Percentiles rank a stretch among this genome's conserved stretches.
phyloP scores from a whole-genome alignment of 2,329 filamentous ascomycete species.

The Xylariaceae sp. region DNA sequence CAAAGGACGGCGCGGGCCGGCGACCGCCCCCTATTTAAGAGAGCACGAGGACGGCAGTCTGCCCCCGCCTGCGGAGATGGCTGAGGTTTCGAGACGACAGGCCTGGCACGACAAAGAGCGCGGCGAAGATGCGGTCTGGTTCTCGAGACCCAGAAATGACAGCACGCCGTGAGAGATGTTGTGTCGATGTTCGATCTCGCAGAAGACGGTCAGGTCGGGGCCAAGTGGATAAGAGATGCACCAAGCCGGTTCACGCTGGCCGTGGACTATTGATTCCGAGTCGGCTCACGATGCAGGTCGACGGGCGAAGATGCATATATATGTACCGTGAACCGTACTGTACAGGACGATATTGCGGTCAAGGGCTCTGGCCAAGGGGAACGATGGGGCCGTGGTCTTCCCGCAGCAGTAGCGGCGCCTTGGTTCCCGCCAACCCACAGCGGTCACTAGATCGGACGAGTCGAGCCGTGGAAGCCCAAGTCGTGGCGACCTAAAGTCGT shows the following conservation, averaged over 20 bases:
- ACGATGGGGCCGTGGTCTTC: constrained; percentile 5
- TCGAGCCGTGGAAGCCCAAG: constrained; percentile 1
- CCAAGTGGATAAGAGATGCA: constrained; percentile 14
- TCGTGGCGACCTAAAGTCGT: background rate
- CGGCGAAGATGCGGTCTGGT: constrained; percentile 15
- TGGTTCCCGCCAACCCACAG: background rate
- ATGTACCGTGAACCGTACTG: no score
- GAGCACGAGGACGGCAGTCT: no score
- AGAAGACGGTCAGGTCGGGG: constrained; percentile 6
- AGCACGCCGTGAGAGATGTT: constrained; percentile 6
- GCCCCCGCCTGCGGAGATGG: no score
- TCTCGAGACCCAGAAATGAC: background rate
- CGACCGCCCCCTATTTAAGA: no score
- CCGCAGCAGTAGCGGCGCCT: background rate
- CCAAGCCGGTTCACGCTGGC: no score
- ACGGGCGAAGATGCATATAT: no score
- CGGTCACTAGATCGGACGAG: constrained; percentile 3
- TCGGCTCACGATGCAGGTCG: no score
- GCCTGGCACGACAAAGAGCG: no score
- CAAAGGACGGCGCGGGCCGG: no score
- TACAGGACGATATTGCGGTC: no score
- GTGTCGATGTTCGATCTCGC: constrained; percentile 9
- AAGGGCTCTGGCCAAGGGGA: background rate
- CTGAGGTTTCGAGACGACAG: no score
- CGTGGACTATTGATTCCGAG: no score